phyloP scores from a whole-genome alignment of 495 filamentous ascomycete species.

The Lophiostoma macrostomum region DNA sequence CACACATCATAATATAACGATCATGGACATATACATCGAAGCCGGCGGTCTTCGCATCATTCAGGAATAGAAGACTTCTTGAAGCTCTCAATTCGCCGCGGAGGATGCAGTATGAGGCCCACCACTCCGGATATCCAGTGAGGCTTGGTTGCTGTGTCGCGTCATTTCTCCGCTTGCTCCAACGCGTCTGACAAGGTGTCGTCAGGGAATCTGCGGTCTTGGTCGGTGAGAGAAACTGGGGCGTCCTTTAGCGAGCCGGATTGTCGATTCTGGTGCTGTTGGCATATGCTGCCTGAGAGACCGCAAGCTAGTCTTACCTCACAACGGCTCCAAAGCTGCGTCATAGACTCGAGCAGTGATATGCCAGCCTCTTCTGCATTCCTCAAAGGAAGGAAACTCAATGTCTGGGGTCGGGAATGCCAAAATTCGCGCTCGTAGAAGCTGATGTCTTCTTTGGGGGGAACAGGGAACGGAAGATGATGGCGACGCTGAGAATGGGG shows the following conservation, averaged over 20 bases:
- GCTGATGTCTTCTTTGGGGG: neutral
- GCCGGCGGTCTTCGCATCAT: neutral
- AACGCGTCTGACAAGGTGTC: neutral
- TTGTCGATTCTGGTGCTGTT: neutral
- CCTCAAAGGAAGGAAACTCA: neutral
- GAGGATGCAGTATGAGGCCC: slow-evolving; percentile 9
- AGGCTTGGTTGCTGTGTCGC: slow-evolving; percentile 2
- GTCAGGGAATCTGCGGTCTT: neutral
- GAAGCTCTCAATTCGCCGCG: neutral
- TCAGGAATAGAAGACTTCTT: neutral
- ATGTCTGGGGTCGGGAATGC: neutral
- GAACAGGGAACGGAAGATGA: neutral
- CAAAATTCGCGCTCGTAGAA: neutral
- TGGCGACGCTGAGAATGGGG: neutral
- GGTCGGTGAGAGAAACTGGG: neutral
- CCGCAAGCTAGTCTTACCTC: neutral
- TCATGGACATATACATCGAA: slow-evolving; percentile 7
- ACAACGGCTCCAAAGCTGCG: neutral
- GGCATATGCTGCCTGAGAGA: neutral
- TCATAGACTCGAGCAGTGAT: neutral
- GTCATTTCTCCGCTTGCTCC: slow-evolving; percentile 9
- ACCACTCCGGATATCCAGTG: slow-evolving; percentile 13
- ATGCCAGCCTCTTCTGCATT: neutral
- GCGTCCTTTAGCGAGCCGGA: neutral
- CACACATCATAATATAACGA: neutral